A percentile compares a stretch with the other conserved stretches of the same genome.
Conservation (phyloP, 1,284 basidiomycete genomes). For the Laetiporus sulphureus region DNA sequence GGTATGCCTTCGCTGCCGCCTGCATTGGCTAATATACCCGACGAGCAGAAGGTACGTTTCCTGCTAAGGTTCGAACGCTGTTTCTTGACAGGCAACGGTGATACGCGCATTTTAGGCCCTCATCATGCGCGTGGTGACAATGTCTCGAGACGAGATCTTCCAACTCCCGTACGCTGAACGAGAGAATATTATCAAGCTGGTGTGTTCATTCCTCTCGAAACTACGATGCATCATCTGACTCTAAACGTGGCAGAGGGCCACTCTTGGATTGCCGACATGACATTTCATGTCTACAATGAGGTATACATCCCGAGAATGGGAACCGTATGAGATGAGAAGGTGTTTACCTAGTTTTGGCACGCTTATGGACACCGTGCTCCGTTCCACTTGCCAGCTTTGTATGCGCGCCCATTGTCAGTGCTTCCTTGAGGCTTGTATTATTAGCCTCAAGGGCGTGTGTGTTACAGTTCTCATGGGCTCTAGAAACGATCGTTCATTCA, state of each 20-base stretch:
- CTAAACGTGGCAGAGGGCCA: conserved; percentile 35
- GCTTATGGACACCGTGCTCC: no score
- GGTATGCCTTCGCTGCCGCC: conserved; percentile 32
- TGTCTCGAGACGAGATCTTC: conserved; percentile 67
- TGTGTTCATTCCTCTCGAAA: conserved; percentile 30
- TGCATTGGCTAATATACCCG: conserved; percentile 51
- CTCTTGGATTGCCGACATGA: conserved; percentile 31
- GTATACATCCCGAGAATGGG: no score
- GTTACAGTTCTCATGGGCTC: no score
- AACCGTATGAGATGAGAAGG: no score
- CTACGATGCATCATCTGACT: no score
- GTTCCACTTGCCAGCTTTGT: no score
- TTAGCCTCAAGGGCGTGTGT: no score
- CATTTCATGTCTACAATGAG: no score
- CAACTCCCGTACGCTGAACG: conserved; percentile 53
- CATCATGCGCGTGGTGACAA: conserved; percentile 58
- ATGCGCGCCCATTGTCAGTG: no score
- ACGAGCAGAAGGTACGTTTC: conserved; percentile 58
- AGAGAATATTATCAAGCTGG: conserved; percentile 61
- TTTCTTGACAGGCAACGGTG: not conserved
- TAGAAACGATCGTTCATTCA: no score
- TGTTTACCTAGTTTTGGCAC: no score
- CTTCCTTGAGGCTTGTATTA: no score
- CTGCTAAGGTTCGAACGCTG: conserved; percentile 1
- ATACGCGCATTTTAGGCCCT: conserved; percentile 38